Evolutionary conservation across 371 early-diverging fungal genomes (phyloP).

Genomic region (Apophysomyces variabilis): DNA sequence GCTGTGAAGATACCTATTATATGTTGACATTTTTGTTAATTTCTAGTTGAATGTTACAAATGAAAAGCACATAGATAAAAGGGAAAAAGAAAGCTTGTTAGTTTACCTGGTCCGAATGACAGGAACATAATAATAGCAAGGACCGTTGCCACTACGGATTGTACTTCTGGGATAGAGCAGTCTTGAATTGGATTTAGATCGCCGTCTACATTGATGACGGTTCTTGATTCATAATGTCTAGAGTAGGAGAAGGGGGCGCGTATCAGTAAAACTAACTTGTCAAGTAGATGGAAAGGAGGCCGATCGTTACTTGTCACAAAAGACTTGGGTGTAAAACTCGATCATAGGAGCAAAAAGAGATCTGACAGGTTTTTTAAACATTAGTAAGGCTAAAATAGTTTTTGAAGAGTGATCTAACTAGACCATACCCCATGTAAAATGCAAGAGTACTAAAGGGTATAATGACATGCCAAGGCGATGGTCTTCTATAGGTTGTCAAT

Average conservation of each 20-base stretch:
- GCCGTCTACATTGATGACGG: slow-evolving; percentile 4
- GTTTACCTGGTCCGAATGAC: slow-evolving; percentile 32
- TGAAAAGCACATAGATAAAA: too few relatives aligned
- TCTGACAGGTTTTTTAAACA: slow-evolving; percentile 15
- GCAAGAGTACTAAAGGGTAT: slow-evolving; percentile 26
- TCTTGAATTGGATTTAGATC: slow-evolving; percentile 30
- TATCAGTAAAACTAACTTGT: background rate
- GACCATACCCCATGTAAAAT: slow-evolving; percentile 30
- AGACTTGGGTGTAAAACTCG: slow-evolving; percentile 39
- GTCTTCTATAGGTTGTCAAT: slow-evolving; percentile 1
- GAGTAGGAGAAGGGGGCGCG: too few relatives aligned
- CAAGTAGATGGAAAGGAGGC: background rate
- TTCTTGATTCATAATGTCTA: slow-evolving; percentile 35
- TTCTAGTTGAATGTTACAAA: too few relatives aligned
- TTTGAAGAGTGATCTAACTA: background rate
- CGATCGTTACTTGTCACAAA: slow-evolving; percentile 38
- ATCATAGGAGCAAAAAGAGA: slow-evolving; percentile 34
- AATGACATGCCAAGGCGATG: slow-evolving; percentile 38
- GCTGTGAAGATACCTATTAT: slow-evolving; percentile 40
- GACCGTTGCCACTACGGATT: slow-evolving; percentile 38
- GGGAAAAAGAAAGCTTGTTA: background rate
- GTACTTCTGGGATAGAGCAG: slow-evolving; percentile 52
- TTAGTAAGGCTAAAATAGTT: background rate
- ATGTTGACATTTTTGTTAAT: background rate
- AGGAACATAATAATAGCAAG: slow-evolving; percentile 39